Percentiles rank a stretch among this genome's conserved stretches.
Evolutionary conservation across 106 monocot species (phyloP).

Genomic region (Phalaenopsis equestris): DNA sequence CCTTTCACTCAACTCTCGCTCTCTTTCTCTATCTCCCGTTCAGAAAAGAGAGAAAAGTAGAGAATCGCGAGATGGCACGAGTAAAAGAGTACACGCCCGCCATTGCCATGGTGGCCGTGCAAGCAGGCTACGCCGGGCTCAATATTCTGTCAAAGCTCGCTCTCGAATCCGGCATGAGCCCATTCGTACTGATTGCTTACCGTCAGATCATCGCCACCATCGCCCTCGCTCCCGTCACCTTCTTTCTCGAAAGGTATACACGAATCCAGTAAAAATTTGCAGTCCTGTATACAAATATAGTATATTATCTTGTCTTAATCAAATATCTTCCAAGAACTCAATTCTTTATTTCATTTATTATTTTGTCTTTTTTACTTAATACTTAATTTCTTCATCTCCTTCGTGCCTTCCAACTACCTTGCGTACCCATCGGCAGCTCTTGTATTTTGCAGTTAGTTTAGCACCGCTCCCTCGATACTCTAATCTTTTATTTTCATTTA

Average conservation of each 20-base stretch:
- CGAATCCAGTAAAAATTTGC: not conserved
- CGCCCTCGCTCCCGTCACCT: slow-evolving; percentile 54
- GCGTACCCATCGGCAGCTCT: no score
- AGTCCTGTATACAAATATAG: no score
- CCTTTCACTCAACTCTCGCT: not conserved
- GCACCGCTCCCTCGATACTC: no score
- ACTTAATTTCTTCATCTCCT: no score
- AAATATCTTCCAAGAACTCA: no score
- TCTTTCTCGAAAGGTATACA: slow-evolving; percentile 54
- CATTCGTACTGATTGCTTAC: slow-evolving; percentile 68
- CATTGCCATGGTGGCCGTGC: slow-evolving; percentile 62
- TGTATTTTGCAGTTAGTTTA: no score
- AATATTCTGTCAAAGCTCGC: slow-evolving; percentile 82
- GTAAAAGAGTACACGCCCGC: slow-evolving; percentile 21
- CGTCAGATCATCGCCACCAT: slow-evolving; percentile 64
- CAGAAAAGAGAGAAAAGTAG: not conserved
- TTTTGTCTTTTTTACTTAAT: no score
- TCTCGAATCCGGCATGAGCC: slow-evolving; percentile 79
- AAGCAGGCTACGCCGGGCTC: slow-evolving; percentile 69
- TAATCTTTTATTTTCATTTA: no score
- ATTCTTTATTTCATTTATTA: no score
- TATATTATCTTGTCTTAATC: no score
- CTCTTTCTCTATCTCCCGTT: not conserved
- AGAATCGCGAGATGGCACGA: not conserved
- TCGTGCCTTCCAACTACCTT: no score